phyloP scores from a whole-genome alignment of 1,284 basidiomycete genomes.

The Apiotrichum siamense region DNA sequence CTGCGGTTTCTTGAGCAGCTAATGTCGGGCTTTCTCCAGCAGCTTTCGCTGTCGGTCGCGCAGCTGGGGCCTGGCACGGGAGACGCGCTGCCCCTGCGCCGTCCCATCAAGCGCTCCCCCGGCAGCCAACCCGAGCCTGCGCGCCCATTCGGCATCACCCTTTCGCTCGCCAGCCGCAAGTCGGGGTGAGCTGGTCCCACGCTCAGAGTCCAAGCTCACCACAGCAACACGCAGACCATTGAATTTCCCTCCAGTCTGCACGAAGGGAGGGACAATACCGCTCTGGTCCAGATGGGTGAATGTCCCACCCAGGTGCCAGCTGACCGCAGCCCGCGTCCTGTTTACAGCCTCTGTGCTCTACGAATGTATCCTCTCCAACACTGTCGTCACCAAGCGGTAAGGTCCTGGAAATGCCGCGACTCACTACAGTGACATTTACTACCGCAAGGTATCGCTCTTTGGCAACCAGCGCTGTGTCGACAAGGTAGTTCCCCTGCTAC shows the following conservation, averaged over 20 bases:
- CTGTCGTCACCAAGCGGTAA: constrained; percentile 33
- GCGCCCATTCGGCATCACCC: constrained; percentile 2
- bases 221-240: constrained; percentile 24
- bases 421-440: constrained; percentile 69
- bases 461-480: constrained; percentile 67
- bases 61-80: background rate
- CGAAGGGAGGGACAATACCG: constrained; percentile 2
- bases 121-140: too few species aligned
- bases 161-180: constrained; percentile 9
- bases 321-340: constrained; percentile 28
- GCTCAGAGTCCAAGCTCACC: background rate
- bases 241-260: constrained; percentile 25
- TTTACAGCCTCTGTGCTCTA: constrained; percentile 28
- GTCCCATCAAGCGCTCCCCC: too few species aligned
- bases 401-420: background rate
- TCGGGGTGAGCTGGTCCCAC: constrained; percentile 14
- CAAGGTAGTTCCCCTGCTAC: constrained; percentile 51
- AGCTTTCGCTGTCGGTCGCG: background rate
- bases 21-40: constrained; percentile 3
- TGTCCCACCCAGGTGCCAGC: background rate
- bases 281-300: constrained; percentile 22
- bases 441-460: constrained; percentile 72
- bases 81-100: background rate
- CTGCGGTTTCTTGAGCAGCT: constrained; percentile 13
- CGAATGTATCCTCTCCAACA: constrained; percentile 28